These are phyloP conservation scores for Solidago caesia DNA, from an alignment of 129 eudicot species.

Conservation along the genomic window DNA sequence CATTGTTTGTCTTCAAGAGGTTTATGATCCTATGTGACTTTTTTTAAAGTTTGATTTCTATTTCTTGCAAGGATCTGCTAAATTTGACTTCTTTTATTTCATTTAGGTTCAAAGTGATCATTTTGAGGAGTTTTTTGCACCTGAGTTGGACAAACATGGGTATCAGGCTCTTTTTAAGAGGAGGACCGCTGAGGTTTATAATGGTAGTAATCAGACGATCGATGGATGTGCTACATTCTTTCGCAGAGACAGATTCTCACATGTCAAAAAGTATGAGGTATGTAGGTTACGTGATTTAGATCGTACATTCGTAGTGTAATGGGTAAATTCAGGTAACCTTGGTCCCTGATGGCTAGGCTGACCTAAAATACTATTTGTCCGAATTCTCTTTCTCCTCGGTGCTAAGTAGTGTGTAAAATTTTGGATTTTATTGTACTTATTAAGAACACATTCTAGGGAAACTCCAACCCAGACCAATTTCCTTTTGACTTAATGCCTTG, in stretches of 20 bases:
- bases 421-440: neutral
- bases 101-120: constrained; percentile 87
- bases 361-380: too few relatives aligned
- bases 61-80: neutral
- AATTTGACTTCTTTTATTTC: neutral
- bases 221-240: constrained; percentile 71
- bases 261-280: constrained; percentile 59
- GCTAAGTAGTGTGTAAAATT: too few relatives aligned
- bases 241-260: constrained; percentile 53
- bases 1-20: constrained; percentile 97
- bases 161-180: constrained; percentile 87
- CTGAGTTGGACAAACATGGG: constrained; percentile 96
- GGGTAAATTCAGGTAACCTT: neutral
- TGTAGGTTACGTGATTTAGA: constrained; percentile 1
- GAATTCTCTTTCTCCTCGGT: too few relatives aligned
- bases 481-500: neutral
- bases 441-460: neutral
- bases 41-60: neutral
- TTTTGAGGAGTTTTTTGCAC: constrained; percentile 87
- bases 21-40: neutral
- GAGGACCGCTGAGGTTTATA: constrained; percentile 76
- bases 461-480: neutral
- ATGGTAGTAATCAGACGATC: constrained; percentile 37
- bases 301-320: neutral
- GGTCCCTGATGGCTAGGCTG: too few relatives aligned